phyloP scores from a whole-genome alignment of 2,329 filamentous ascomycete genomes.

The Claviceps digitariae region DNA sequence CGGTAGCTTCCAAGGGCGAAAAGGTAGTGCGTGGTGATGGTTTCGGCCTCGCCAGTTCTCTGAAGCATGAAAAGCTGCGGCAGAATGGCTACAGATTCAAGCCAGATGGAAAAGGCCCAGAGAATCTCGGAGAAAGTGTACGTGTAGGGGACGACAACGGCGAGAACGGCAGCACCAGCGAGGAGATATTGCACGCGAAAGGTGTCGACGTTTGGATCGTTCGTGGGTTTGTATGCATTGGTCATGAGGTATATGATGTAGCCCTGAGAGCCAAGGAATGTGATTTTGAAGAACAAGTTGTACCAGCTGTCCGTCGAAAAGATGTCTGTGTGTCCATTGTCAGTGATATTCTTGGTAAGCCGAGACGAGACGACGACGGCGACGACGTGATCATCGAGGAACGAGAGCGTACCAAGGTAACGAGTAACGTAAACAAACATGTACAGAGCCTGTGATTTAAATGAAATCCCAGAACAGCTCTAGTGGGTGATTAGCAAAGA shows the following conservation, averaged over 20 bases:
- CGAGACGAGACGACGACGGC: neutral
- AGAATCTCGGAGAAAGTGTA: slow-evolving; percentile 77
- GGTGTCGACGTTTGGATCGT: slow-evolving; percentile 92
- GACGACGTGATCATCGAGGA: neutral
- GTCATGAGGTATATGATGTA: slow-evolving; percentile 99
- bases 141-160: slow-evolving; percentile 70
- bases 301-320: slow-evolving; percentile 76
- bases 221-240: slow-evolving; percentile 91
- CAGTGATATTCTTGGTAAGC: neutral
- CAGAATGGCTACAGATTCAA: slow-evolving; percentile 91
- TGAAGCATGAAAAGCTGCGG: slow-evolving; percentile 98
- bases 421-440: slow-evolving; percentile 85
- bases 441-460: slow-evolving; percentile 96
- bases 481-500: slow-evolving; percentile 25
- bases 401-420: slow-evolving; percentile 58
- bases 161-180: slow-evolving; percentile 64
- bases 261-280: slow-evolving; percentile 79
- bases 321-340: slow-evolving; percentile 44
- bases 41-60: slow-evolving; percentile 92
- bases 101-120: slow-evolving; percentile 97
- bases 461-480: slow-evolving; percentile 96
- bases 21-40: slow-evolving; percentile 97
- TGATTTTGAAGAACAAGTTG: slow-evolving; percentile 90
- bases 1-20: slow-evolving; percentile 87
- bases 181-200: slow-evolving; percentile 95